Conservation (phyloP, 192 early-diverging fungal species). For the Podila epicladia region DNA sequence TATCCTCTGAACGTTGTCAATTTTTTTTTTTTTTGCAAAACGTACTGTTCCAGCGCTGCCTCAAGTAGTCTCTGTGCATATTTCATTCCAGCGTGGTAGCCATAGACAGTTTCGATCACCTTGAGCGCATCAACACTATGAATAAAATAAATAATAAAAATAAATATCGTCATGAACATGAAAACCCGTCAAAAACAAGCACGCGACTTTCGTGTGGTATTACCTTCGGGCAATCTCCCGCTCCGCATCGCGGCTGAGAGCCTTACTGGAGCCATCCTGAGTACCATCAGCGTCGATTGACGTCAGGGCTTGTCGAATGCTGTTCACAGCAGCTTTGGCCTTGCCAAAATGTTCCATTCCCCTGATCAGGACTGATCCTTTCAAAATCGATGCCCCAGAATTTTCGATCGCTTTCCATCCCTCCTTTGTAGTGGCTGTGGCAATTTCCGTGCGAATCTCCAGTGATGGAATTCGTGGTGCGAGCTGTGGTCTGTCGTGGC, state of each 20-base stretch:
- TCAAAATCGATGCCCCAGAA: background rate
- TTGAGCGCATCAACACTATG: constrained; percentile 5
- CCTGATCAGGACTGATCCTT: background rate
- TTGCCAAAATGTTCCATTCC: constrained; percentile 37
- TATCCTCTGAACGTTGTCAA: no score
- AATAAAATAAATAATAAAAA: background rate
- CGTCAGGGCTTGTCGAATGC: constrained; percentile 4
- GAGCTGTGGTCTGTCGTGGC: constrained; percentile 23
- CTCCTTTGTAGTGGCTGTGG: background rate
- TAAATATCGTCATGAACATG: background rate
- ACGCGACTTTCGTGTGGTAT: background rate
- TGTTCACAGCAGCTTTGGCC: constrained; percentile 1
- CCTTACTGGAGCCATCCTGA: background rate
- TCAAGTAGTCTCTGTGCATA: constrained; percentile 18
- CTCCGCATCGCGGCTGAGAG: constrained; percentile 2
- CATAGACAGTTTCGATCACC: constrained; percentile 9
- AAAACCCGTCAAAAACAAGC: background rate
- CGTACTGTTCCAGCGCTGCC: background rate
- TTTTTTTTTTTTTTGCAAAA: background rate
- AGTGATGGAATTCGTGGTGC: background rate
- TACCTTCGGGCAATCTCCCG: background rate
- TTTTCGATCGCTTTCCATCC: background rate
- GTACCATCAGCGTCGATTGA: background rate
- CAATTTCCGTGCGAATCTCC: background rate
- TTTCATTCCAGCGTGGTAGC: constrained; percentile 11